Conservation (phyloP, 2,329 filamentous ascomycete species). For the Lachnellula arida region DNA sequence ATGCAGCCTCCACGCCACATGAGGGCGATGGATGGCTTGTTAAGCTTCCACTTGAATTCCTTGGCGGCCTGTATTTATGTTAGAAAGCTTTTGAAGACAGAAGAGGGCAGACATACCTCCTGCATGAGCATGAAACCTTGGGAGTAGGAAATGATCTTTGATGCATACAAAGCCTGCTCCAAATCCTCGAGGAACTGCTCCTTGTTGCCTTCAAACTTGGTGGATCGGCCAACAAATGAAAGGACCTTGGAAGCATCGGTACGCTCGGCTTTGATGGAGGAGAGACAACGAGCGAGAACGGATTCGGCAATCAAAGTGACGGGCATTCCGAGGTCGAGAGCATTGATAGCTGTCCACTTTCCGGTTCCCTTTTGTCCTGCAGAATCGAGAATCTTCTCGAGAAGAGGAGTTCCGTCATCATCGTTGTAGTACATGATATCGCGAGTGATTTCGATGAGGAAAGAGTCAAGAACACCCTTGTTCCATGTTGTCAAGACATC, state of each 20-base stretch:
- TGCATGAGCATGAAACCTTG: conserved; percentile 99
- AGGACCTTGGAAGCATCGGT: conserved; percentile 74
- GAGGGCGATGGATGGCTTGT: conserved; percentile 99
- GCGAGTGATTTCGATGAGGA: conserved; percentile 98
- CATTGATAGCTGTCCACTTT: conserved; percentile 99
- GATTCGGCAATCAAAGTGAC: conserved; percentile 97
- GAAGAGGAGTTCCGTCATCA: conserved; percentile 81
- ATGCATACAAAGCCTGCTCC: conserved; percentile 97
- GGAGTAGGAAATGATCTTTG: conserved; percentile 99
- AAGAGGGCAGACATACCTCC: conserved; percentile 57
- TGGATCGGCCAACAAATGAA: conserved; percentile 65
- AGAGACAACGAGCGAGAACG: conserved; percentile 91
- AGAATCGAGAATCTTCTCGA: conserved; percentile 99
- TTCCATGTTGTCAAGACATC: conserved; percentile 96
- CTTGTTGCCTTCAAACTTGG: conserved; percentile 84
- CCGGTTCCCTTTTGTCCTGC: conserved; percentile 99
- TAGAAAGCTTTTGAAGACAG: conserved; percentile 16
- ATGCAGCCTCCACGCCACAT: conserved; percentile 99
- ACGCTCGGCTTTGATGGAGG: conserved; percentile 91
- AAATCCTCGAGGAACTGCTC: conserved; percentile 92
- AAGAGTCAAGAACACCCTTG: conserved; percentile 96
- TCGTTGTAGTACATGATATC: conserved; percentile 99
- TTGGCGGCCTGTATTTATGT: conserved; percentile 66
- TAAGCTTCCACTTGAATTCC: conserved; percentile 97
- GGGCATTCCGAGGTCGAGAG: conserved; percentile 96